Base-by-base conservation (phyloP, 331 rosid genomes). In the Malus hybrid region DNA sequence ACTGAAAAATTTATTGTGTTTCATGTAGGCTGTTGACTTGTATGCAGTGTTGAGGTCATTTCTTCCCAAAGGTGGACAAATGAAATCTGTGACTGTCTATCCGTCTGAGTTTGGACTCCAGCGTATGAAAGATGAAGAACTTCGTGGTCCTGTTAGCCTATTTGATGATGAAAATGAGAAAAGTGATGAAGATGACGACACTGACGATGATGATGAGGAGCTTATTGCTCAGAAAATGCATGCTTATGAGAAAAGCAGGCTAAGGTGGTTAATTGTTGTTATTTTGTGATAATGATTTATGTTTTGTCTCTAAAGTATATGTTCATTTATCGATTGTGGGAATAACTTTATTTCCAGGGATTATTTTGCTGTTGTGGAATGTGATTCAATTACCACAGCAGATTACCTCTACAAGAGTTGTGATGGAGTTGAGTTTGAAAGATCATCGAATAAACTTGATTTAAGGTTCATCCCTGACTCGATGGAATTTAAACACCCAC, bases 81-180 rank as follows among this genome's bases (percentile, higher is more conserved):
- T 94, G 70, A 73, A 80, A 78, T 94, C 97, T 7, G 96, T 94
- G 19, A 73, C 92, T 71, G 85, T 94, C 69, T 94, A 94, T 81
- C 99, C 96, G 7, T 82, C 99, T 29, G 97, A 92, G 76, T 94
- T 94, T 85, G 99, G 99, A 46, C 86, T 94, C 48, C 84, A 90
- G 78, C 97, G 97, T 27, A 87, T 92, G 96, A 81, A 86, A 82
- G 97, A 89, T 82, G 97, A 92, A 91, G 97, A 92, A 70, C 78
- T 86, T 70, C 88, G 19, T 81, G 99, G 99, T 22, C 99, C 99
- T 15, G 74, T 89, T 82, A 89, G 83, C 67, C 79, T 92, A 20
- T 88, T 87, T 79, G 93, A 89, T 77, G 91, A 78, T 48, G 91
- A 87, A 33, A 60, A 75, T 71, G 75, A 77, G 80, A 65, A 81